A percentile compares a stretch with the other conserved stretches of the same genome.
phyloP scores from a whole-genome alignment of 768 basidiomycete genomes.

The Lactifluus pinguis region DNA sequence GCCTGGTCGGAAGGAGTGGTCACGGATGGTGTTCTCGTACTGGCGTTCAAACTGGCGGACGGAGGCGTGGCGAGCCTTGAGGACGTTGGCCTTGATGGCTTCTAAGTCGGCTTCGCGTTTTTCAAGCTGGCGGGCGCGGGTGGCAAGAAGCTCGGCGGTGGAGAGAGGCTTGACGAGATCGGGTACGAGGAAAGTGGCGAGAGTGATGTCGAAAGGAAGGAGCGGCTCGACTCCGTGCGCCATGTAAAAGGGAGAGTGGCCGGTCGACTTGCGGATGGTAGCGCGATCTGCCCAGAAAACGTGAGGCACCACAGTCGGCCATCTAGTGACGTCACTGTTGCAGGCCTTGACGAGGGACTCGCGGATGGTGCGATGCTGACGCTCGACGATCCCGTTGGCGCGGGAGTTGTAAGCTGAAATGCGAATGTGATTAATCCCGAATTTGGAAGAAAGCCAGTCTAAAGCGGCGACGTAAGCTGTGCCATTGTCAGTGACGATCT shows the following conservation, averaged over 20 bases:
- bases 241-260: too few relatives aligned
- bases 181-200: slow-evolving; percentile 27
- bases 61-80: neutral
- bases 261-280: too few relatives aligned
- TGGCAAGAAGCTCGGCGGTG: neutral
- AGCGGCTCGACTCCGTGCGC: slow-evolving; percentile 24
- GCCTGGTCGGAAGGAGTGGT: too few relatives aligned
- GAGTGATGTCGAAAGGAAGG: slow-evolving; percentile 27
- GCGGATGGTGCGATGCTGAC: slow-evolving; percentile 14
- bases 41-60: slow-evolving; percentile 23
- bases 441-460: neutral
- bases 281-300: too few relatives aligned
- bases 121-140: slow-evolving; percentile 23
- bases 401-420: slow-evolving; percentile 20
- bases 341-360: slow-evolving; percentile 27
- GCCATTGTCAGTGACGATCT: too few relatives aligned
- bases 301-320: too few relatives aligned
- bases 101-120: slow-evolving; percentile 22
- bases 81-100: slow-evolving; percentile 15
- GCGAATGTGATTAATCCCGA: slow-evolving; percentile 22
- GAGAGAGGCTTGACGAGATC: slow-evolving; percentile 16
- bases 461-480: neutral
- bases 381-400: too few relatives aligned
- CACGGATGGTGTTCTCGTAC: slow-evolving; percentile 19
- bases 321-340: neutral